Evolutionary conservation across 805 yeast species (phyloP), one percentile per base, ranked within the genome.

Genomic region (Martiniozyma abietophila): DNA sequence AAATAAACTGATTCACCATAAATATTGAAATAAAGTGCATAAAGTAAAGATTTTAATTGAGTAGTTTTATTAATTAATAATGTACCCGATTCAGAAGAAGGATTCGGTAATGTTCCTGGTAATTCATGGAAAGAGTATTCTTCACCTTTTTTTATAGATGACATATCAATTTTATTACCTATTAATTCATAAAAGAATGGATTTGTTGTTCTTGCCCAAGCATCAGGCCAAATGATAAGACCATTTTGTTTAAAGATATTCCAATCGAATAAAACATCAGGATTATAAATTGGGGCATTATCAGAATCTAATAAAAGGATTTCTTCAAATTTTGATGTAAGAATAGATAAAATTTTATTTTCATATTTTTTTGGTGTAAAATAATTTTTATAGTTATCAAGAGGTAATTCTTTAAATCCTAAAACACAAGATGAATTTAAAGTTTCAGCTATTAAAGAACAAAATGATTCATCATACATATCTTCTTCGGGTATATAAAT

Each of bases 81-180:
- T 53, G 76, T 83, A 1, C 84, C 84, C 5, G 80, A 72, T 50
- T 76, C 83, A 3, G 75, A 68, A 0, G 79, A 66, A 19, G 77
- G 70, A 46, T 75, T 79, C 5, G 82, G 79, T 21, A 76, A 69
- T 0, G 80, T 56, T 6, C 80, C 80, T 35, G 63, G 64, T 27
- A 73, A 56, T 44, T 76, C 80, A 49, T 76, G 82, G 40, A 62
- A 64, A 8, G 80, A 75, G 1, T 68, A 62, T 17, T 59, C 48
- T 31, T 43, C 38, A 24, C 45, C 43, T 14, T 36, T 29, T 8
- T 15, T 14, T 11, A 31, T 15, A 11, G 7, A 2, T 6, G 35
- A 29, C 20, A 27, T 31, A 30, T 38, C 48, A 6, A 48, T 20
- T 7, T 38, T 23, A 25, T 41, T 35, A 27, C 31, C 17, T 9